Evolutionary conservation across 108 stramenopile genomes (phyloP), one percentile per base, ranked within the genome.

Genomic region (Nitzschia palea): DNA sequence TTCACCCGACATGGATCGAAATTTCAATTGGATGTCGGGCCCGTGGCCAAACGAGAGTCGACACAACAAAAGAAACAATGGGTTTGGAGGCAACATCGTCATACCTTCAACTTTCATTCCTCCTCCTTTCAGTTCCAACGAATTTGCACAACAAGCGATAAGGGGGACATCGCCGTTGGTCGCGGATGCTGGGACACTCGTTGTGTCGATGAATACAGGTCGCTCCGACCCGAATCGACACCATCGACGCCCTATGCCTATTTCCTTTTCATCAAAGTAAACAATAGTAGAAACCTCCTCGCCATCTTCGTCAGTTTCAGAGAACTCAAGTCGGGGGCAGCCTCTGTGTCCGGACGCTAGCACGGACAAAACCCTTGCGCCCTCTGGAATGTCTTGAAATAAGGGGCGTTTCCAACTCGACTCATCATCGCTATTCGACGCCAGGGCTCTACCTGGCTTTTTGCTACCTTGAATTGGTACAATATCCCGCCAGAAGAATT

Each of bases 351-450:
- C 79, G 1, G 86, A 89, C 36, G 89, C 89, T 47, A 94, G 47
- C n/a, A 86, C 77, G 10, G 72, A 64, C 62, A 90, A 48, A 17
- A 94, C 14, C 52, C 87, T 61, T 40, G 87, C 89, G 12, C 85
- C 88, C 67, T 94, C 92, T 0, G 89, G 87, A n/a, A 79, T 77
- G 62, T 86, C 80, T 15, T 73, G 25, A 26, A 88, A 62, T 1
- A 93, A 71, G 51, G 88, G 85, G 22, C 56, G 61, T 4, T 53
- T 53, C 79, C 76, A 86, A 32, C 68, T 67, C 18, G 50, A 34
- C 1, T n/a, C n/a, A n/a, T n/a, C n/a, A n/a, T n/a, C n/a, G n/a
- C n/a, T n/a, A n/a, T n/a, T n/a, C n/a, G n/a, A n/a, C n/a, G n/a
- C n/a, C n/a, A n/a, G n/a, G n/a, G n/a, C n/a, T n/a, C n/a, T n/a